Percentiles rank a stretch among this genome's conserved stretches.
These are phyloP conservation scores for Candida dubliniensis DNA, from an alignment of 1,139 yeast species.

Conservation along the genomic window DNA sequence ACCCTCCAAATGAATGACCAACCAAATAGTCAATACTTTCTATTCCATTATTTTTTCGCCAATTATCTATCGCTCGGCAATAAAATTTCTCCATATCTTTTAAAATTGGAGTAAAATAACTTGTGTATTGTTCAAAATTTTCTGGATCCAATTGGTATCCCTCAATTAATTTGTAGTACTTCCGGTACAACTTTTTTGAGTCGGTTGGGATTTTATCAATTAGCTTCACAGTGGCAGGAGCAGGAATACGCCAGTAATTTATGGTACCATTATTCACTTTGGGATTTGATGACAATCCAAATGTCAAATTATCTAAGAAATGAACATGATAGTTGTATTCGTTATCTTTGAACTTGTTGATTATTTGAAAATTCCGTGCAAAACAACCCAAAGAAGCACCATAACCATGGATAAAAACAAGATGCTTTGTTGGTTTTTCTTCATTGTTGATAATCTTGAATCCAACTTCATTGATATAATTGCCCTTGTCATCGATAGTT, in stretches of 20 bases:
- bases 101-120: slow-evolving; percentile 45
- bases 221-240: slow-evolving; percentile 30
- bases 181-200: slow-evolving; percentile 33
- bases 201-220: slow-evolving; percentile 33
- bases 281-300: slow-evolving; percentile 78
- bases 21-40: slow-evolving; percentile 40
- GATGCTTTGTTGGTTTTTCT: slow-evolving; percentile 30
- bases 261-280: slow-evolving; percentile 23
- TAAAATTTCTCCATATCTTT: slow-evolving; percentile 39
- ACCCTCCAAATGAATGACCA: slow-evolving; percentile 51
- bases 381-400: slow-evolving; percentile 89
- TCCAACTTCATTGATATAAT: slow-evolving; percentile 39
- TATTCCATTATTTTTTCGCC: slow-evolving; percentile 35
- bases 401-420: slow-evolving; percentile 85
- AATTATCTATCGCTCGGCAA: slow-evolving; percentile 36
- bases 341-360: slow-evolving; percentile 39
- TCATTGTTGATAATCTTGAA: slow-evolving; percentile 32
- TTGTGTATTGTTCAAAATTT: slow-evolving; percentile 29
- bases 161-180: slow-evolving; percentile 44
- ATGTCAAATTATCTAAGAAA: slow-evolving; percentile 81
- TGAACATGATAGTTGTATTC: slow-evolving; percentile 52
- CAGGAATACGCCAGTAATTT: slow-evolving; percentile 23
- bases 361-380: slow-evolving; percentile 66
- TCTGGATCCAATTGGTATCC: slow-evolving; percentile 30
- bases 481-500: slow-evolving; percentile 26